Evolutionary conservation across 257 asterid genomes (phyloP), one percentile per base, ranked within the genome.

Genomic region (Orobanche coerulescens): DNA sequence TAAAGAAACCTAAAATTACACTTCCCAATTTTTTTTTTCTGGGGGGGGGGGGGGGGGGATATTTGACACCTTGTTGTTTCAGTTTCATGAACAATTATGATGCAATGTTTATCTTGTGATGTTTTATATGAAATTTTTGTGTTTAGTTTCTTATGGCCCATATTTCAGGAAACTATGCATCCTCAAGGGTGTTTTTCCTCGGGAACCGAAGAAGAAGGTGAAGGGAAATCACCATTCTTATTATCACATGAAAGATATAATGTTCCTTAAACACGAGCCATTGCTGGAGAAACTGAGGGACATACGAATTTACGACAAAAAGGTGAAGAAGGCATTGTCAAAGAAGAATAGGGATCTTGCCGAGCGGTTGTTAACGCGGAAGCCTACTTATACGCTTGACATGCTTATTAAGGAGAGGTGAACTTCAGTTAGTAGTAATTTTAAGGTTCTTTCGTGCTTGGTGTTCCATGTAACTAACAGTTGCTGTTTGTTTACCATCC

Each of bases 131-230:
- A 34, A 5, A 37, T 24, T 52, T 14, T n/a, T n/a, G 66, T 58
- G n/a, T 56, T 47, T 42, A 14, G 24, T 52, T 64, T 36, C 6
- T 64, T 18, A 15, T n/a, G 26, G 47, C 49, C 14, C 14, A 1
- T 10, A 4, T 24, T 48, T 40, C 73, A 81, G 86, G 74, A 75
- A 71, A 72, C 62, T 81, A 72, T 78, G 77, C 59, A 93, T 93
- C 73, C 86, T 86, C 71, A 89, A 89, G 71, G 99, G 99, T 39
- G 78, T 89, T 10, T 86, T 77, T 56, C 97, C 98, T 24, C 95
- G 99, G 58, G 99, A 81, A 60, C 99, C 97, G 13, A 93, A 81
- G 94, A 89, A 87, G 90, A 93, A 93, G 94, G 82, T 87, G 80
- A 89, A 89, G 78, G 99, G 99, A 65, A 82, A 82, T 68, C 99